These are phyloP conservation scores for Hordeum pubiflorum DNA, from an alignment of 202 grass and related monocot genomes.

Conservation along the genomic window DNA sequence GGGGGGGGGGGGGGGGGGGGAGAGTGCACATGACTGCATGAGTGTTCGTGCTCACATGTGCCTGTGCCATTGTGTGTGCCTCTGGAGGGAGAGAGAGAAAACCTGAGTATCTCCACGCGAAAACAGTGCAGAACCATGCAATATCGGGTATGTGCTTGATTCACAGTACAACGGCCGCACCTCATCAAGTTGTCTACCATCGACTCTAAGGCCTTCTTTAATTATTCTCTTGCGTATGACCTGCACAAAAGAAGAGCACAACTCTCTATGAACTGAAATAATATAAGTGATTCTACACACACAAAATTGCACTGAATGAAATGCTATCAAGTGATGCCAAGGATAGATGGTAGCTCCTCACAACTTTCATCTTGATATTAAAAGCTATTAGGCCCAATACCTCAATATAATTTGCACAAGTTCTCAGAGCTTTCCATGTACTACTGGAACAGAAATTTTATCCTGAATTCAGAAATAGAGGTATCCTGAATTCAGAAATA, in stretches of 20 bases:
- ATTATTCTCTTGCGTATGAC: constrained; percentile 93
- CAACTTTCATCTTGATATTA: background rate
- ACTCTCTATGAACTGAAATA: background rate
- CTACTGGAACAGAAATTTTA: background rate
- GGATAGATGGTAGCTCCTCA: constrained; percentile 6
- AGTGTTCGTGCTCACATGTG: too few relatives aligned
- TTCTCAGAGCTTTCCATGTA: background rate
- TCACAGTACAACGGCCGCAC: constrained; percentile 89
- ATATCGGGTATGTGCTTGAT: constrained; percentile 56
- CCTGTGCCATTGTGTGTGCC: too few relatives aligned
- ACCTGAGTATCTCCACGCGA: constrained; percentile 93
- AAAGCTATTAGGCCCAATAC: background rate
- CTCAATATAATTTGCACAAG: constrained; percentile 17
- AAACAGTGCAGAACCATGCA: constrained; percentile 95
- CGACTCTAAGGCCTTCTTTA: constrained; percentile 79
- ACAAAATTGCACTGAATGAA: constrained; percentile 23
- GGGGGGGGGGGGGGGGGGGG: too few relatives aligned
- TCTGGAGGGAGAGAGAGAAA: background rate
- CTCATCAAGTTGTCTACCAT: constrained; percentile 93
- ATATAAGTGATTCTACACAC: background rate
- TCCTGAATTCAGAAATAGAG: background rate
- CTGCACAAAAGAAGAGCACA: constrained; percentile 33
- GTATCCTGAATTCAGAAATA: background rate
- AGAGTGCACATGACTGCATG: too few relatives aligned
- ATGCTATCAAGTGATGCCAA: constrained; percentile 13